phyloP scores from a whole-genome alignment of 2,329 filamentous ascomycete species.

The Fusarium fracticaudum region DNA sequence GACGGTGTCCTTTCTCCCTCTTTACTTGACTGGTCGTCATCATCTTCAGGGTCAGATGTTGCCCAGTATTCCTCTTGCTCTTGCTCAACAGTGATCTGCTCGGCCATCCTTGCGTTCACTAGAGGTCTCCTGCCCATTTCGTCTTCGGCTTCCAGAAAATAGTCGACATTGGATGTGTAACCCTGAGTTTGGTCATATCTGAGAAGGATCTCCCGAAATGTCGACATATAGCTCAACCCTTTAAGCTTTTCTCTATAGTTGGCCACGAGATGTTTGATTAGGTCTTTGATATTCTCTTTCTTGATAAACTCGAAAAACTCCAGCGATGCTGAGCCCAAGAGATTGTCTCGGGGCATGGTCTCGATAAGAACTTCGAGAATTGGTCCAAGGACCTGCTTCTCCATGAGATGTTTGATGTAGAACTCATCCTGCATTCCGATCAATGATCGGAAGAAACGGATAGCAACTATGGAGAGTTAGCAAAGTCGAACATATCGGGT shows the following conservation, averaged over 20 bases:
- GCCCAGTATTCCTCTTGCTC: conserved; percentile 96
- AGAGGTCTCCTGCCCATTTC: conserved; percentile 58
- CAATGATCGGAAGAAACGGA: conserved; percentile 93
- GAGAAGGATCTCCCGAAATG: conserved; percentile 79
- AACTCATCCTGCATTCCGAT: conserved; percentile 90
- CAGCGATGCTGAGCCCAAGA: conserved; percentile 91
- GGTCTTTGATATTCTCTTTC: conserved; percentile 80
- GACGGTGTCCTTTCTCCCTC: conserved; percentile 48
- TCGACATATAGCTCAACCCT: conserved; percentile 82
- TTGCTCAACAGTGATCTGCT: conserved; percentile 77
- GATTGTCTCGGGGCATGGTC: conserved; percentile 90
- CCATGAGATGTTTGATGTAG: conserved; percentile 84
- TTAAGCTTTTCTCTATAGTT: conserved; percentile 82
- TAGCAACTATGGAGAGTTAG: conserved; percentile 69
- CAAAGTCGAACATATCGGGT: conserved; percentile 12
- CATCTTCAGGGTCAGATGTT: conserved; percentile 85
- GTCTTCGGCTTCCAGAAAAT: conserved; percentile 77
- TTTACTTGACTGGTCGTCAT: conserved; percentile 59
- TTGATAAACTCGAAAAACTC: conserved; percentile 94
- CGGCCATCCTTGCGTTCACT: conserved; percentile 69
- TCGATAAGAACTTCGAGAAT: conserved; percentile 85
- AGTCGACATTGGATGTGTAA: conserved; percentile 72
- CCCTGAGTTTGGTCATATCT: conserved; percentile 83
- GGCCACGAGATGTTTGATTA: conserved; percentile 85
- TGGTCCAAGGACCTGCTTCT: conserved; percentile 82